These are phyloP conservation scores for Hortaea sp. DNA, from an alignment of 2,329 filamentous ascomycete species.

Conservation along the genomic window DNA sequence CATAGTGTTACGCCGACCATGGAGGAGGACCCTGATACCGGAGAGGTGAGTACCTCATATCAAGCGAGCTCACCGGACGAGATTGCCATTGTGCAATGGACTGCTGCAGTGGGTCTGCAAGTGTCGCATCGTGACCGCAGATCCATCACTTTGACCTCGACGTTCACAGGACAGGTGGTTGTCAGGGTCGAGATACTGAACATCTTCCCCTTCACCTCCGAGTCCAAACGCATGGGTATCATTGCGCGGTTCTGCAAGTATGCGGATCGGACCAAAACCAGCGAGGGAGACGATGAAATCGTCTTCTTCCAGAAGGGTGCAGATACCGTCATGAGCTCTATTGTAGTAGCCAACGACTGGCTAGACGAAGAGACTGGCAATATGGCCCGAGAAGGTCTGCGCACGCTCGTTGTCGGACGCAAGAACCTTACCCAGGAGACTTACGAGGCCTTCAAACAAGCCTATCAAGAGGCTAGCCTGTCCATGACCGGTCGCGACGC, in stretches of 20 bases:
- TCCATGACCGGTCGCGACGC: constrained; percentile 70
- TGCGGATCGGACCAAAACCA: constrained; percentile 32
- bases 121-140: constrained; percentile 78
- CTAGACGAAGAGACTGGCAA: constrained; percentile 98
- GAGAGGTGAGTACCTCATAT: constrained; percentile 69
- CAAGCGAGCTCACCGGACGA: constrained; percentile 97
- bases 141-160: constrained; percentile 70
- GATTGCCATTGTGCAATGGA: constrained; percentile 95
- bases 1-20: constrained; percentile 93
- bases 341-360: constrained; percentile 95
- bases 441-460: constrained; percentile 68
- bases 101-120: constrained; percentile 80
- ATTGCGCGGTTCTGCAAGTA: constrained; percentile 67
- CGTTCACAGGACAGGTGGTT: constrained; percentile 57
- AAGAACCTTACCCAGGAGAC: constrained; percentile 70
- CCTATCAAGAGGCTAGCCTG: constrained; percentile 70
- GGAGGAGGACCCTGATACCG: constrained; percentile 62
- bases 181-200: constrained; percentile 85
- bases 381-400: constrained; percentile 92
- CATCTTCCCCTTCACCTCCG: constrained; percentile 94
- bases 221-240: constrained; percentile 97
- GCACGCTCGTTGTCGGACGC: constrained; percentile 89
- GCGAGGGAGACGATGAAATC: constrained; percentile 60
- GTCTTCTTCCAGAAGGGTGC: constrained; percentile 99
- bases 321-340: constrained; percentile 94